Base-by-base conservation (phyloP, 2,329 filamentous ascomycete genomes). In the Hysterium pulicare region DNA sequence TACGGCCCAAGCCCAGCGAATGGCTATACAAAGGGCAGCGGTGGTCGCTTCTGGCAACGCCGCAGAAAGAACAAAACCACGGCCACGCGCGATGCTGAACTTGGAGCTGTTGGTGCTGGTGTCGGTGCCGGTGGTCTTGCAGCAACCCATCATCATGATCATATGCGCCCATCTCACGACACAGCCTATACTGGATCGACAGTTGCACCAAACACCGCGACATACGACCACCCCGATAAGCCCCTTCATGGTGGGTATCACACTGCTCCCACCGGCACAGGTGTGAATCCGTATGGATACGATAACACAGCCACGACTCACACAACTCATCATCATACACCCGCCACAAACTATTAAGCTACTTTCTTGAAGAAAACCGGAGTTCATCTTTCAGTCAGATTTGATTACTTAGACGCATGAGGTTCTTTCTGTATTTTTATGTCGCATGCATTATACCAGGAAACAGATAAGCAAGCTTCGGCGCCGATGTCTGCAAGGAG, bases 1-100 rank as follows among this genome's bases (percentile, higher is more conserved):
- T 86, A 78, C 61, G 84, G 84, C 11, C 84, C 82, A 26, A 73
- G 74, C 37, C 82, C 83, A 17, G 65, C 70, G 49, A 86, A 85
- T 71, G 74, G 80, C 67, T 89, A 89, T 71, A 87, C 84, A 22
- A 73, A 72, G 31, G 82, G 81, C 40, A 75, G 70, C 22, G 76
- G 73, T 52, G 70, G 69, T 49, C 71, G 68, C 49, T 74, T 73
- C 65, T 76, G 63, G 57, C 50, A 61, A 46, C 60, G 62, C 41
- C 57, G 61, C 38, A 61, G 64, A 41, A 68, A 66, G 50, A 57
- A 57, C 28, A 53, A 54, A 10, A 61, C 58, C 49, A 63, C 59
- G 24, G 48, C 48, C 28, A 52, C 61, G 31, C 55, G 49, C 17
- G 64, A 78, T 41, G 64, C 71, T 19, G 75, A 78, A 53, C 61